Percentiles rank a stretch among this genome's conserved stretches.
phyloP scores from a whole-genome alignment of 208 protist species.

The Trypanosoma avium region DNA sequence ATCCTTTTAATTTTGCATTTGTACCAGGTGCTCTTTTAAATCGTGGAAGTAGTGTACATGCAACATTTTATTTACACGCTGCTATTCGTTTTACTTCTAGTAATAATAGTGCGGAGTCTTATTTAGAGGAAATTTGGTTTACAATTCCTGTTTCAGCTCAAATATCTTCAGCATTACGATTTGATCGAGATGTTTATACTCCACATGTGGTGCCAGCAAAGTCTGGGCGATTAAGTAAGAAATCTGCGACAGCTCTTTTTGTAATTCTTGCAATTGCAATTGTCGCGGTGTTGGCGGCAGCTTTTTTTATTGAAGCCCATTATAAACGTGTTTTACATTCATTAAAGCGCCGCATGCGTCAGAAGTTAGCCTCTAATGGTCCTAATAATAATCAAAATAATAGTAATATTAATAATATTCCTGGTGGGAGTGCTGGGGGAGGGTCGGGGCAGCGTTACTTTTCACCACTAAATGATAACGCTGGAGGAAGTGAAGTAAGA shows the following conservation, averaged over 20 bases:
- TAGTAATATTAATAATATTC: too few relatives aligned
- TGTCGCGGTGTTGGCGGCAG: constrained; percentile 45
- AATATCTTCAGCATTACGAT: constrained; percentile 57
- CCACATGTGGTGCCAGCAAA: constrained; percentile 30
- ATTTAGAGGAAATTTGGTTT: constrained; percentile 58
- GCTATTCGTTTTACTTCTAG: constrained; percentile 58
- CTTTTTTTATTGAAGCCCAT: constrained; percentile 65
- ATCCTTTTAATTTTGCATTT: constrained; percentile 83
- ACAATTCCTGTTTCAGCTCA: constrained; percentile 59
- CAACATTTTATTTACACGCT: constrained; percentile 50
- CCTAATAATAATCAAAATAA: too few relatives aligned
- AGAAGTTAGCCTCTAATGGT: constrained; percentile 37
- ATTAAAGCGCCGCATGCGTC: constrained; percentile 61
- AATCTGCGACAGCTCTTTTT: constrained; percentile 54
- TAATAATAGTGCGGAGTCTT: constrained; percentile 4
- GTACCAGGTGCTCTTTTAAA: constrained; percentile 79
- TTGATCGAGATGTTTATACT: constrained; percentile 58
- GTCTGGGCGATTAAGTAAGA: constrained; percentile 34
- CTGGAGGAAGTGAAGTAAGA: too few relatives aligned
- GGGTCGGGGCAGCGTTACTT: background rate
- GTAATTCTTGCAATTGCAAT: constrained; percentile 60
- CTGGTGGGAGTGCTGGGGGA: too few relatives aligned
- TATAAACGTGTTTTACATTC: constrained; percentile 70
- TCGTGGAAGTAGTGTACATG: constrained; percentile 55
- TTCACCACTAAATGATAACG: constrained; percentile 4